Evolutionary conservation across 164 flowering plant genomes (phyloP).

Genomic region (Houttuynia cordata): DNA sequence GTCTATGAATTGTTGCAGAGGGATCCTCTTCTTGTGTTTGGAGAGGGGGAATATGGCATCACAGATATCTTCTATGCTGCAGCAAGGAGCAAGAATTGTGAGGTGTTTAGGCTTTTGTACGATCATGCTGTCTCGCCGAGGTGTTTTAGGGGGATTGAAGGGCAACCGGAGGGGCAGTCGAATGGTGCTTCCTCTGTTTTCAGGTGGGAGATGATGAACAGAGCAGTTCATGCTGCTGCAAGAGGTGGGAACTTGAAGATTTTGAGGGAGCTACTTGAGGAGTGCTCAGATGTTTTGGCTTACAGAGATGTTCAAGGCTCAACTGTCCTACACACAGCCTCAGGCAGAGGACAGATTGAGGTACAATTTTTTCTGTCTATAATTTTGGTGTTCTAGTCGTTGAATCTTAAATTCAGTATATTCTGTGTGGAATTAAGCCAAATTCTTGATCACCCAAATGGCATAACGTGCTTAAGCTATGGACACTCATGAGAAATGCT

Average conservation of each 20-base stretch:
- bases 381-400: not conserved
- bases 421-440: no score
- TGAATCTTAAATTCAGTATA: no score
- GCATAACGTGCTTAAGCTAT: no score
- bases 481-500: no score
- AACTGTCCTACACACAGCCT: constrained; percentile 67
- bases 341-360: constrained; percentile 86
- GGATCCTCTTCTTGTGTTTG: constrained; percentile 73
- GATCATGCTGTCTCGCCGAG: constrained; percentile 29
- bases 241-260: constrained; percentile 83
- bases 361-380: constrained; percentile 24
- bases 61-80: constrained; percentile 85
- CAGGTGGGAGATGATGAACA: constrained; percentile 56
- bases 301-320: constrained; percentile 69
- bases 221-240: constrained; percentile 80
- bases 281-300: constrained; percentile 37
- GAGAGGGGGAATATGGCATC: constrained; percentile 87
- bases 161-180: constrained; percentile 15
- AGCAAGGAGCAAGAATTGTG: constrained; percentile 64
- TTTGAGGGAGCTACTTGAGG: constrained; percentile 48
- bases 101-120: constrained; percentile 58
- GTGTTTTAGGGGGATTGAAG: constrained; percentile 12
- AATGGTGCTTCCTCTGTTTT: constrained; percentile 23
- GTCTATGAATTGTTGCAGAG: constrained; percentile 43
- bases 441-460: no score